Percentiles rank a stretch among this genome's conserved stretches.
Conservation (phyloP, 2,329 filamentous ascomycete species). For the Exophiala aquamarina region DNA sequence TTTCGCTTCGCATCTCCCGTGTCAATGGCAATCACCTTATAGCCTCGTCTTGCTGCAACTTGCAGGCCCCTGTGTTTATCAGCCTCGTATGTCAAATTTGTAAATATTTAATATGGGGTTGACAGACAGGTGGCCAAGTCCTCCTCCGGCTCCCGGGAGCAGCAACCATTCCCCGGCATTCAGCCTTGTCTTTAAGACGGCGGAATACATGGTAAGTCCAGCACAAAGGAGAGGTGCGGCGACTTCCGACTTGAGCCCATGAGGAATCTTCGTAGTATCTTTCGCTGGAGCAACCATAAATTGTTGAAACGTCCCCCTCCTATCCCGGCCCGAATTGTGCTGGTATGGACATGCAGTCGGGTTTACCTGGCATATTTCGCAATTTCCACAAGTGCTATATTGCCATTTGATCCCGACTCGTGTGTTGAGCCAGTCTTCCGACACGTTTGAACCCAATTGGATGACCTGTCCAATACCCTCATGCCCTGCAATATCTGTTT, state of each 20-base stretch:
- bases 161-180: conserved; percentile 37
- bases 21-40: conserved; percentile 40
- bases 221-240: conserved; percentile 40
- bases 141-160: conserved; percentile 39
- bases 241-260: conserved; percentile 32
- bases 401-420: conserved; percentile 37
- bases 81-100: not conserved
- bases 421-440: conserved; percentile 6
- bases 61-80: conserved; percentile 34
- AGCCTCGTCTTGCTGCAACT: conserved; percentile 36
- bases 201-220: conserved; percentile 41
- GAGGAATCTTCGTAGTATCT: conserved; percentile 38
- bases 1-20: conserved; percentile 37
- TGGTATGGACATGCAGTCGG: conserved; percentile 40
- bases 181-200: conserved; percentile 38
- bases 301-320: conserved; percentile 40
- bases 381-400: conserved; percentile 39
- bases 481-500: conserved; percentile 48
- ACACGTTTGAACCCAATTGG: conserved; percentile 2
- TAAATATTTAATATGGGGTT: no score
- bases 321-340: conserved; percentile 40
- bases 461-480: conserved; percentile 48
- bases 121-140: conserved; percentile 40
- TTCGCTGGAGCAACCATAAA: conserved; percentile 38
- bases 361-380: conserved; percentile 39